Percentiles rank a stretch among this genome's conserved stretches.
These are phyloP conservation scores for Hordeum vulgare DNA, from an alignment of 176 grass and related monocot species.

Conservation along the genomic window MorexV3_pseudomolecules_assembly NC_058523.1:4391051-4391550, in stretches of 20 bases:
- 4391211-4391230: constrained; percentile 31
- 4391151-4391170: neutral
- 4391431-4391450: no score
- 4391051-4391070: neutral
- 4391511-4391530: no score
- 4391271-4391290: constrained; percentile 64
- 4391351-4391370: no score
- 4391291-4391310: constrained; percentile 67
- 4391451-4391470: no score
- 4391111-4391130: neutral
- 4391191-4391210: neutral
- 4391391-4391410: no score
- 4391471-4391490: no score
- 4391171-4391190: neutral
- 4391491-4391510: no score
- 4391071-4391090: neutral
- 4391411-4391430: no score
- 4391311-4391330: constrained; percentile 91
- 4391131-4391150: neutral
- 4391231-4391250: constrained; percentile 94
- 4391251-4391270: constrained; percentile 74
- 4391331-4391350: constrained; percentile 82
- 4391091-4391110: neutral
- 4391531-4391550: no score
- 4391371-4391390: no score